Conservation (phyloP, 2,329 filamentous ascomycete species). For the Ophiostoma ulmi region DNA sequence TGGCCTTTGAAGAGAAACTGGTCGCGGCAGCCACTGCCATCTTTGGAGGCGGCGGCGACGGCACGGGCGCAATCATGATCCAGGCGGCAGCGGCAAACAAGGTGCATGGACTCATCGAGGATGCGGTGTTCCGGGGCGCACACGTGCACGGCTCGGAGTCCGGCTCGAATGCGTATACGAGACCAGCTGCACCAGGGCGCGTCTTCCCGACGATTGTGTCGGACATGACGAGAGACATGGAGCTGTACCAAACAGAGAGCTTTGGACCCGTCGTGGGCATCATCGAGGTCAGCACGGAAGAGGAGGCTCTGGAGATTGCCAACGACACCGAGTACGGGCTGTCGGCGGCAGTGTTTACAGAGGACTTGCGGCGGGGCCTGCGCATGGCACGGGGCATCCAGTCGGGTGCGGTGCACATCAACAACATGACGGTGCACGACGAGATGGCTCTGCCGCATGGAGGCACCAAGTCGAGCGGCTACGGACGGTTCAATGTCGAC, state of each 20-base stretch:
- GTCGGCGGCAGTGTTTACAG: conserved; percentile 65
- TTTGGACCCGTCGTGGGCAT: conserved; percentile 72
- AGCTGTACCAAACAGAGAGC: conserved; percentile 67
- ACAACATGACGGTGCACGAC: conserved; percentile 61
- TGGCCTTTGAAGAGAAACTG: conserved; percentile 45
- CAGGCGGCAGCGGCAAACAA: not conserved
- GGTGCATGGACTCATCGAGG: conserved; percentile 4
- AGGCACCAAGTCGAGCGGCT: conserved; percentile 61
- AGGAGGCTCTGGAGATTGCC: conserved; percentile 66
- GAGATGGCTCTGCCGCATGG: conserved; percentile 61
- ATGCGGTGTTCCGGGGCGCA: conserved; percentile 17
- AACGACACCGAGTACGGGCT: conserved; percentile 83
- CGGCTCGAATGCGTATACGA: conserved; percentile 26
- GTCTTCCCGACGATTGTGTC: conserved; percentile 58
- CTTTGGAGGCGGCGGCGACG: not conserved
- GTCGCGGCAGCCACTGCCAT: not conserved
- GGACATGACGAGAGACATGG: conserved; percentile 62
- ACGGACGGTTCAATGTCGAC: conserved; percentile 54
- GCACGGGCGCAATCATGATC: conserved; percentile 6
- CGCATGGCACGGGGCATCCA: conserved; percentile 59
- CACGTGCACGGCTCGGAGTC: conserved; percentile 40
- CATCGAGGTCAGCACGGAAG: conserved; percentile 60
- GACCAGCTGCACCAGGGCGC: not conserved
- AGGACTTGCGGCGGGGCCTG: conserved; percentile 56
- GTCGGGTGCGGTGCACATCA: conserved; percentile 63